Conservation (phyloP, 1,139 yeast species). For the Scheffersomyces segobiensis region DNA sequence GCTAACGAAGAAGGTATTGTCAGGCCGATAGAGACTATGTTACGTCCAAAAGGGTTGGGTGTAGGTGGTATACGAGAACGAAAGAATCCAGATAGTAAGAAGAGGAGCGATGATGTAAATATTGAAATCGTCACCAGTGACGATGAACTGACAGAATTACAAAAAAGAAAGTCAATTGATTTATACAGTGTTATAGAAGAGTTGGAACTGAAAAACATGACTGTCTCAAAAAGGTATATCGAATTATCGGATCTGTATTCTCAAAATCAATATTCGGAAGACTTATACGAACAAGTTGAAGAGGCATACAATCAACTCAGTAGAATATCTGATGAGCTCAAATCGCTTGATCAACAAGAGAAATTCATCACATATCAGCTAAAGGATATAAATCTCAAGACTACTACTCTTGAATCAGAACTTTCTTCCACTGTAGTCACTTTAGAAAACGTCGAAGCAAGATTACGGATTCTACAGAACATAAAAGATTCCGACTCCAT, state of each 20-base stretch:
- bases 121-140: conserved; percentile 14
- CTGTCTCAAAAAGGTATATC: conserved; percentile 29
- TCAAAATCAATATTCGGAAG: background rate
- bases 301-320: conserved; percentile 15
- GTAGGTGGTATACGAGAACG: conserved; percentile 59
- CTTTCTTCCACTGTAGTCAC: conserved; percentile 3
- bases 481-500: background rate
- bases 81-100: background rate
- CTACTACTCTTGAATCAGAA: conserved; percentile 2
- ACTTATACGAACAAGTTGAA: conserved; percentile 6
- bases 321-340: conserved; percentile 16
- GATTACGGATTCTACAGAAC: background rate
- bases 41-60: conserved; percentile 70
- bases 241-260: conserved; percentile 20
- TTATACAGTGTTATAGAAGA: conserved; percentile 28
- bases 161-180: conserved; percentile 11
- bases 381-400: conserved; percentile 8
- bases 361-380: conserved; percentile 17
- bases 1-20: conserved; percentile 67
- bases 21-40: conserved; percentile 71
- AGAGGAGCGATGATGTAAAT: conserved; percentile 8
- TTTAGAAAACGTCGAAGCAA: conserved; percentile 1
- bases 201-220: conserved; percentile 25
- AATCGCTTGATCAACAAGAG: conserved; percentile 19
- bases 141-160: conserved; percentile 11